Evolutionary conservation across 2,329 filamentous ascomycete genomes (phyloP).

Genomic region (Scedosporium aurantiacum): DNA sequence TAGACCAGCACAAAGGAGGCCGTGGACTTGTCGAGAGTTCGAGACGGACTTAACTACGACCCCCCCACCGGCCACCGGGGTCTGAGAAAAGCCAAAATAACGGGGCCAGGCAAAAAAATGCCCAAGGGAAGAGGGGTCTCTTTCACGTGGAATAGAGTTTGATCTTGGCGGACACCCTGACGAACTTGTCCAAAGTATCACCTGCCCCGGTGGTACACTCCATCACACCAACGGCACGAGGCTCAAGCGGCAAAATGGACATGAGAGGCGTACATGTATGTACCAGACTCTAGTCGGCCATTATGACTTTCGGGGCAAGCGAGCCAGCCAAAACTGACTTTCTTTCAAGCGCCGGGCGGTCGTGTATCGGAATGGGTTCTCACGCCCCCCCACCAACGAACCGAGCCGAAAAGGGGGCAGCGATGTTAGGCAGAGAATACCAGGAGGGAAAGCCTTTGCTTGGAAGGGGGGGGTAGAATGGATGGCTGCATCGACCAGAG

Average conservation of each 20-base stretch:
- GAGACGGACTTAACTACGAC: background rate
- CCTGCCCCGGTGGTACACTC: background rate
- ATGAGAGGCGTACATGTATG: background rate
- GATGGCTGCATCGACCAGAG: background rate
- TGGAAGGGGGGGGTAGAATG: background rate
- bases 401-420: background rate
- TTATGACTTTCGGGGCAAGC: background rate
- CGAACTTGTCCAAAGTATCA: background rate
- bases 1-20: background rate
- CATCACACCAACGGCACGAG: background rate
- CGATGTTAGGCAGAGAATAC: background rate
- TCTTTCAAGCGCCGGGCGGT: background rate
- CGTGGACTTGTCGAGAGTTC: background rate
- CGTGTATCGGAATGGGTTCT: background rate
- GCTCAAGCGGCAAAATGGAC: background rate
- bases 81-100: background rate
- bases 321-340: background rate
- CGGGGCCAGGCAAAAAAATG: background rate
- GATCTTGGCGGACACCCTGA: background rate
- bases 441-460: background rate
- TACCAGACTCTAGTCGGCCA: background rate
- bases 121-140: background rate
- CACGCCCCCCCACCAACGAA: background rate
- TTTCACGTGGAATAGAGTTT: background rate
- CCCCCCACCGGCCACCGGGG: background rate